Base-by-base conservation (phyloP, 148 eudicot species). In the Pouteria glomerata region DNA sequence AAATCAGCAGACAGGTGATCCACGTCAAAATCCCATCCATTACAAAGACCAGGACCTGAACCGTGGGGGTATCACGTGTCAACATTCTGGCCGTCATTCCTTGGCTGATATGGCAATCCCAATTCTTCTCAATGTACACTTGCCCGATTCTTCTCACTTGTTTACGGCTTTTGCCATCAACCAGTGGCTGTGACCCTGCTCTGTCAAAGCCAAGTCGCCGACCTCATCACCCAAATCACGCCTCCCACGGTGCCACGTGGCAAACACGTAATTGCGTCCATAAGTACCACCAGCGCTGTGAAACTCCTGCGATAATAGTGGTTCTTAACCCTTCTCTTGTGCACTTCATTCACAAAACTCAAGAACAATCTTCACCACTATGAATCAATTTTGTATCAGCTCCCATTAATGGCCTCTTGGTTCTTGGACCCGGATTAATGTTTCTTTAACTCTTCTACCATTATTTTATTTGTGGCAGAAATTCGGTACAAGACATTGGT, bases 351-450 rank as follows among this genome's bases (percentile, higher is more conserved):
- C 16, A 15, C 21, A 1, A 15, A 12, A 8, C 34, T n/a, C 0
- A 27, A 19, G 21, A 62, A 41, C 12, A 27, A 16, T 18, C 23
- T 29, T 19, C 42, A 37, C 2, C 35, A 12, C 63, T 16, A n/a
- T 15, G 18, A 56, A 70, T 8, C 61, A 70, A 41, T 6, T 50
- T 19, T 69, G 15, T 6, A 26, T 15, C 24, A 16, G 7, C 61
- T 24, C 57, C 33, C 48, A 42, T 74, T 12, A 27, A 74, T 66
- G 62, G 71, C 41, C 56, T 57, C 61, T 57, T 57, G 4, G 44
- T 66, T 74, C 57, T 51, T 74, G 23, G 72, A 74, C 57, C 8
- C 56, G 26, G 71, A 64, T 45, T 74, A 65, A 52, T 8, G 30
- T 70, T 8, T 8, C 27, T 45, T 24, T 26, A 29, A 45, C 34